Evolutionary conservation across 805 yeast genomes (phyloP).

Genomic region (Lachancea quebecensis): DNA sequence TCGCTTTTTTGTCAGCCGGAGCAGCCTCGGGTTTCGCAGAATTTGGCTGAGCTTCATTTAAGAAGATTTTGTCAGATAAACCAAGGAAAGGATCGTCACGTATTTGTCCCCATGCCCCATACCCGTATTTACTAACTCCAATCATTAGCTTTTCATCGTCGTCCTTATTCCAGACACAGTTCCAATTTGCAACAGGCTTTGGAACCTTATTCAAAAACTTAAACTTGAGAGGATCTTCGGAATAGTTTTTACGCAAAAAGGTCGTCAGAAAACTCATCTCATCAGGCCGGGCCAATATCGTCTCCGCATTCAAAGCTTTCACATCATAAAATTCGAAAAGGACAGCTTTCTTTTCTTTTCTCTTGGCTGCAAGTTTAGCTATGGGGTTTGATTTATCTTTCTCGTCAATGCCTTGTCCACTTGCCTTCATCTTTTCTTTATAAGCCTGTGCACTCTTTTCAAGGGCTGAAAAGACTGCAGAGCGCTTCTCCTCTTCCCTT

Average conservation of each 20-base stretch:
- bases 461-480: conserved; percentile 46
- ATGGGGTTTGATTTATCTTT: conserved; percentile 38
- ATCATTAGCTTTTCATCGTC: conserved; percentile 84
- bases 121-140: conserved; percentile 89
- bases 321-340: conserved; percentile 84
- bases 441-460: conserved; percentile 56
- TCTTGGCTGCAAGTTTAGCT: conserved; percentile 52
- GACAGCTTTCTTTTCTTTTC: conserved; percentile 83
- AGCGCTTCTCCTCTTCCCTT: conserved; percentile 59
- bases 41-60: conserved; percentile 39
- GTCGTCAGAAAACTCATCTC: conserved; percentile 66
- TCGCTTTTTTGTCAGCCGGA: conserved; percentile 19
- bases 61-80: conserved; percentile 73
- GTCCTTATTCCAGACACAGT: conserved; percentile 70
- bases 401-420: conserved; percentile 29
- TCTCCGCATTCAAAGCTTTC: conserved; percentile 84
- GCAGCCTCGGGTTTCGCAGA: conserved; percentile 4
- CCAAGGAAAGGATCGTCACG: conserved; percentile 93
- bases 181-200: conserved; percentile 87
- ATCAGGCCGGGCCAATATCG: conserved; percentile 72
- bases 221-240: conserved; percentile 53
- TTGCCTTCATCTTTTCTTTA: conserved; percentile 37
- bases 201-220: conserved; percentile 49
- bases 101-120: conserved; percentile 90
- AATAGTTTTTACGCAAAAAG: conserved; percentile 42